Evolutionary conservation across 371 early-diverging fungal genomes (phyloP).

Genomic region (Lichtheimia ornata): DNA sequence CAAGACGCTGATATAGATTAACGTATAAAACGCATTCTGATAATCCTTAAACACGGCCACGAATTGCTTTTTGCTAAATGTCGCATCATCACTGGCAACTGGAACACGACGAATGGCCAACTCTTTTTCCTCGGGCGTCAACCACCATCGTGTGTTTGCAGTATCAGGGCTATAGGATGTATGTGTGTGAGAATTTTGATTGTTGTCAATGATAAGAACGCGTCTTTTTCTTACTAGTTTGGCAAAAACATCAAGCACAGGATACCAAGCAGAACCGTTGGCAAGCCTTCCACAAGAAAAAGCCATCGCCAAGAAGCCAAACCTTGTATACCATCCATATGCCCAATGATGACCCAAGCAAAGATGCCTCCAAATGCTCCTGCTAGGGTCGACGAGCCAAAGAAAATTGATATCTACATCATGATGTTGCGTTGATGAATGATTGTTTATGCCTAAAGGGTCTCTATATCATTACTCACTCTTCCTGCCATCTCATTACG

Average conservation of each 20-base stretch:
- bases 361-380: constrained; percentile 29
- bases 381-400: constrained; percentile 23
- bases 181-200: background rate
- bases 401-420: constrained; percentile 14
- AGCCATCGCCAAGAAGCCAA: constrained; percentile 31
- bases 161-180: constrained; percentile 8
- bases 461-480: background rate
- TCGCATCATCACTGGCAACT: constrained; percentile 1
- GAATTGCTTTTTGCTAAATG: constrained; percentile 9
- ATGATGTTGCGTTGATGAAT: background rate
- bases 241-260: constrained; percentile 18
- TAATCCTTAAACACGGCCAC: constrained; percentile 13
- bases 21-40: constrained; percentile 9
- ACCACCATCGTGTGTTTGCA: constrained; percentile 6
- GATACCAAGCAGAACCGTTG: constrained; percentile 39
- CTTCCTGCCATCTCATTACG: constrained; percentile 15
- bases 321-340: constrained; percentile 13
- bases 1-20: constrained; percentile 6
- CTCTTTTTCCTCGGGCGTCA: constrained; percentile 15
- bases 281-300: constrained; percentile 48
- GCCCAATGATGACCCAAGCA: constrained; percentile 15
- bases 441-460: background rate
- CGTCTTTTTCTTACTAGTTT: constrained; percentile 18
- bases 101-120: constrained; percentile 13
- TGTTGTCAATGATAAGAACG: background rate